Base-by-base conservation (phyloP, 768 basidiomycete species). In the Galerina sulciceps region DNA sequence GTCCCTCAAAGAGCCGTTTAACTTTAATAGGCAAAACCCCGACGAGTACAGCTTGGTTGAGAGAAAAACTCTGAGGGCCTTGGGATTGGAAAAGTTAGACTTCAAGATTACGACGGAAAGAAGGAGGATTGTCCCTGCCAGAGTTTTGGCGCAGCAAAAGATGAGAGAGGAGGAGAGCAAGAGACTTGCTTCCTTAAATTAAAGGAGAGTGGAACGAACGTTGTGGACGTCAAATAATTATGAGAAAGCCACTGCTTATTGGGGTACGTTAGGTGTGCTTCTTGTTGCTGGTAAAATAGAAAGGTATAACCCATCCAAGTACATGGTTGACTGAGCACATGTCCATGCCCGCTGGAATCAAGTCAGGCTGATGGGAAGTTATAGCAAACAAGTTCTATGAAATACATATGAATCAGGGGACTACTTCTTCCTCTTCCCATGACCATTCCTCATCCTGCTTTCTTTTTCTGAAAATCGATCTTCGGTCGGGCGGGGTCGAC, bases 381-480 rank as follows among this genome's bases (percentile, higher is more conserved):
- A n/a, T n/a, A 26, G 26, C 26, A 26, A 26, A 31, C 26, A 31
- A 31, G 26, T 31, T 4, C 2, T 31, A 8, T 1, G 26, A 31
- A 31, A 8, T 4, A 31, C 26, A 8, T 4, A 31, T 8, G 52
- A 50, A 34, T 77, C 67, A 93, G 5, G 91, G 90, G 17, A 88
- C 89, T 5, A 91, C 58, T n/a, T 79, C 76, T 62, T 81, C 77
- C 69, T 88, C 88, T 49, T 72, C 70, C 85, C 91, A 93, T 31
- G 69, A 70, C 3, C 76, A 79, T 6, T 71, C 68, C 18, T 55
- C 58, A 3, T 47, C 69, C 17, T 61, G 58, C 8, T 67, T 67
- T 31, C 71, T 75, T 66, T 79, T 79, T 62, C 72, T 78, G 55
- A 85, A 91, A 52, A 72, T 68, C 23, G 84, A 85, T 67, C 91